Conservation (phyloP, 441 rosid species). For the Pelargonium citronellum region DNA sequence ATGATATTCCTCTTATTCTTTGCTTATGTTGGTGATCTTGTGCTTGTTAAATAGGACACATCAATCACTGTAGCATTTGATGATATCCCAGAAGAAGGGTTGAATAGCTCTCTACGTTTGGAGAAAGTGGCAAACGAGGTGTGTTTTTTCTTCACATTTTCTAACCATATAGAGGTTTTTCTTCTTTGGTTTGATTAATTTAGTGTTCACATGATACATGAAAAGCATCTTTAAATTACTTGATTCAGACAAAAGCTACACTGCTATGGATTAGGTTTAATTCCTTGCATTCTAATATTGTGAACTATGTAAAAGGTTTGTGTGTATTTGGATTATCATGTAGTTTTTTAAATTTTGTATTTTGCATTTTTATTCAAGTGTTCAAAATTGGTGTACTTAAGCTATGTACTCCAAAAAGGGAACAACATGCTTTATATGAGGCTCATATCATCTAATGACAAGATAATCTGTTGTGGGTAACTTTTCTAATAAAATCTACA, state of each 20-base stretch:
- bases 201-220: not conserved
- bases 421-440: not conserved
- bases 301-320: not conserved
- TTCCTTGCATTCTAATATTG: not conserved
- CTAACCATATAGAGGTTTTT: constrained; percentile 2
- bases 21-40: constrained; percentile 12
- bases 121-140: constrained; percentile 97
- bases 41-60: constrained; percentile 46
- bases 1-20: constrained; percentile 13
- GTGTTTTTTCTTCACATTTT: not conserved
- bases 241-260: constrained; percentile 1
- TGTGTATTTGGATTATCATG: not conserved
- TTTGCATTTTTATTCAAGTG: not conserved
- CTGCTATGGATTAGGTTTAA: not conserved
- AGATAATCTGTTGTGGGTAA: constrained; percentile 11
- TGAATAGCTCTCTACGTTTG: constrained; percentile 63
- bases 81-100: constrained; percentile 86
- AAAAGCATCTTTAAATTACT: not conserved
- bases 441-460: not conserved
- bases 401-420: not conserved
- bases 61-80: constrained; percentile 85
- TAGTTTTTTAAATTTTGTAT: constrained; percentile 5
- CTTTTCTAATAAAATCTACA: constrained; percentile 3
- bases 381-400: constrained; percentile 3
- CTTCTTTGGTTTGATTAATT: not conserved